Percentiles rank a stretch among this genome's conserved stretches.
Conservation (phyloP, 768 basidiomycete genomes). For the Tricholoma bakamatsutake region DNA sequence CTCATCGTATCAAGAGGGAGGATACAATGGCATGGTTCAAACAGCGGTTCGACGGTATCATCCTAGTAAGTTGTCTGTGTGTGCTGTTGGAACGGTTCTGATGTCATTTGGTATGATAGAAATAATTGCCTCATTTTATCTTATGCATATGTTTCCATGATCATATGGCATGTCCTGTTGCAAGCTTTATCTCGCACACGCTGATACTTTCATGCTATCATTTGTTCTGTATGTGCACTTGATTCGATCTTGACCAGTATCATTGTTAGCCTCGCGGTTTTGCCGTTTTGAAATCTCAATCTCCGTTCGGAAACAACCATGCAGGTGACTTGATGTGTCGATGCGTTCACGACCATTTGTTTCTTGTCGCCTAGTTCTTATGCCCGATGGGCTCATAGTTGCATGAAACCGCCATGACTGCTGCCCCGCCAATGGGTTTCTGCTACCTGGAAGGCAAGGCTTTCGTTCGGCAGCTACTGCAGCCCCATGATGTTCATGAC, state of each 20-base stretch:
- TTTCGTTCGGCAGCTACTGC: no score
- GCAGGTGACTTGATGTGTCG: no score
- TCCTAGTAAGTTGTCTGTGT: conserved; percentile 55
- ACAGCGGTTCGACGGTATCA: conserved; percentile 97
- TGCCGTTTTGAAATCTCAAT: no score
- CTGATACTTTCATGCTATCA: not conserved
- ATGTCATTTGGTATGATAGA: conserved; percentile 9
- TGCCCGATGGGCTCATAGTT: no score
- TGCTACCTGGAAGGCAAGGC: no score
- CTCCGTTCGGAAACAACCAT: no score
- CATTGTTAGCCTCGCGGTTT: no score
- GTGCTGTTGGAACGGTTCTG: not conserved
- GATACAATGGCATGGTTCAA: conserved; percentile 99
- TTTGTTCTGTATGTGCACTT: not conserved
- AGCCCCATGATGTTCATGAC: no score
- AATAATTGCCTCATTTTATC: conserved; percentile 12
- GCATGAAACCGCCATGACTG: no score
- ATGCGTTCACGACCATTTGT: no score
- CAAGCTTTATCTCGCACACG: not conserved
- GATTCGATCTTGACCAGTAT: not conserved
- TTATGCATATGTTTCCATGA: conserved; percentile 17
- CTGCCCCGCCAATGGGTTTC: no score
- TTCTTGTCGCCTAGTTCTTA: no score
- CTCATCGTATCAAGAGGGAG: conserved; percentile 91
- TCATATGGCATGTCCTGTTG: conserved; percentile 15